Conservation (phyloP, 345 rosid species). For the Lenwebbia sp. region DNA sequence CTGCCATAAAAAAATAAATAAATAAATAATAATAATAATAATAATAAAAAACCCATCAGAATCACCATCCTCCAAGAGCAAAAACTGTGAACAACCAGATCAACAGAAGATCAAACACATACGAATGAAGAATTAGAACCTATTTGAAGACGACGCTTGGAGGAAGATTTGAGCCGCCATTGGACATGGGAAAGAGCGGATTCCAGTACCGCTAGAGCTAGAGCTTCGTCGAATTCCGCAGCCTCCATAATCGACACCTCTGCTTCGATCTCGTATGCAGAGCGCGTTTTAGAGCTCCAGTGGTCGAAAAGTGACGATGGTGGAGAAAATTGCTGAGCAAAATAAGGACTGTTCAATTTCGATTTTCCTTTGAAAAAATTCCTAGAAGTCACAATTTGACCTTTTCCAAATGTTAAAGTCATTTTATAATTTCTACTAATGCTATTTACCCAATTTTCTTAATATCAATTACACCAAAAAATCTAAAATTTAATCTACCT, state of each 20-base stretch:
- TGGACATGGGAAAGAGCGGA: constrained; percentile 41
- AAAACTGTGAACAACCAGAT: background rate
- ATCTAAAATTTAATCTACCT: background rate
- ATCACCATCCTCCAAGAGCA: background rate
- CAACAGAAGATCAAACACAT: background rate
- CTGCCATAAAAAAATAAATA: constrained; percentile 27
- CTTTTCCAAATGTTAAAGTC: background rate
- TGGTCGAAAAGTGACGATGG: background rate
- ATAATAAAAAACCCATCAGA: background rate
- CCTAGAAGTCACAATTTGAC: too few relatives aligned
- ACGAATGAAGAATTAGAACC: constrained; percentile 19
- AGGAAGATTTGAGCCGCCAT: constrained; percentile 56
- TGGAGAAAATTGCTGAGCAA: background rate
- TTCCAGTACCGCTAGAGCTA: constrained; percentile 24
- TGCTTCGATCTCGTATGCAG: background rate
- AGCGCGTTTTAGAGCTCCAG: background rate
- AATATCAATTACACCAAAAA: background rate
- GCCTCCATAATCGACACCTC: constrained; percentile 12
- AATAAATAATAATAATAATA: too few relatives aligned
- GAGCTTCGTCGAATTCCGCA: constrained; percentile 29
- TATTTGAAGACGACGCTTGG: constrained; percentile 64
- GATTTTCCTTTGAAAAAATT: background rate
- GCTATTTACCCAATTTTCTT: background rate
- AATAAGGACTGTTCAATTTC: background rate
- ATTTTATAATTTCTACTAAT: background rate